phyloP scores from a whole-genome alignment of 805 yeast genomes.

The Millerago galiae region DNA sequence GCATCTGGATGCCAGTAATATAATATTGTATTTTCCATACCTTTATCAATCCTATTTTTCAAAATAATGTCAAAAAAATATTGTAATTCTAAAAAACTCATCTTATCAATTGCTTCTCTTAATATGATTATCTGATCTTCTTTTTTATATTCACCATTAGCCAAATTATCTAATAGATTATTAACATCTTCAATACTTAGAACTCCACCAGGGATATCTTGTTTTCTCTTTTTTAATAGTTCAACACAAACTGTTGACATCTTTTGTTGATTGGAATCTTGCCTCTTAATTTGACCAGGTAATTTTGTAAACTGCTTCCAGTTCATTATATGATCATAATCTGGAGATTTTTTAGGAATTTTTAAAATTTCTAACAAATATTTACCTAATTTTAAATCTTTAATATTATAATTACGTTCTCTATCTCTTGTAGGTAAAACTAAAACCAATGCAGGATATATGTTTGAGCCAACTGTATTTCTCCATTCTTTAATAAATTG shows the following conservation, averaged over 20 bases:
- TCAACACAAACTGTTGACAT: conserved; percentile 45
- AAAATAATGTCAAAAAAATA: conserved; percentile 66
- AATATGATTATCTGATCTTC: conserved; percentile 39
- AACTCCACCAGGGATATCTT: conserved; percentile 27
- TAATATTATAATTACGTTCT: conserved; percentile 50
- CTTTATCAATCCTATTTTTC: conserved; percentile 51
- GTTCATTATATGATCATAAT: conserved; percentile 41
- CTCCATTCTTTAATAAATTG: conserved; percentile 47
- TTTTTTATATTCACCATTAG: conserved; percentile 25
- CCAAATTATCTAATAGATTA: conserved; percentile 36
- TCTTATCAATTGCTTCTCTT: conserved; percentile 40
- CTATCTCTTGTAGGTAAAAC: conserved; percentile 59
- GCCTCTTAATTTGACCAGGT: conserved; percentile 4
- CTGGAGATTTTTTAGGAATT: conserved; percentile 55
- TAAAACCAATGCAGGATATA: conserved; percentile 61
- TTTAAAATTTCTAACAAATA: conserved; percentile 45
- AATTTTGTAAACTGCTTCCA: conserved; percentile 34
- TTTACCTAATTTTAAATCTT: conserved; percentile 54
- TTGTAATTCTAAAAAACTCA: conserved; percentile 57
- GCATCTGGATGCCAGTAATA: conserved; percentile 78
- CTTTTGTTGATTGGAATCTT: conserved; percentile 33
- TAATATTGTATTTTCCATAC: conserved; percentile 54
- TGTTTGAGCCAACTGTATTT: conserved; percentile 48
- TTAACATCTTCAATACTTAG: conserved; percentile 47
- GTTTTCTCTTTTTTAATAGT: conserved; percentile 44